Conservation (phyloP, 176 grass and related monocot genomes). For the bread wheat (Triticum aestivum) region IWGSC_CS_RefSeq_v2.1 NC_057805.1:387295077-387295576, state of each 20-base stretch:
- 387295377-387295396: constrained; percentile 16
- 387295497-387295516: constrained; percentile 67
- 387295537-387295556: constrained; percentile 54
- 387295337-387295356: not conserved
- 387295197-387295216: not conserved
- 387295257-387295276: not conserved
- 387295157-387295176: not conserved
- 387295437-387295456: not conserved
- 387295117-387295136: not conserved
- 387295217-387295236: not conserved
- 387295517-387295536: constrained; percentile 58
- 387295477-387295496: constrained; percentile 44
- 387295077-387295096: not conserved
- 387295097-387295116: not conserved
- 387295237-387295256: not conserved
- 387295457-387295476: constrained; percentile 15
- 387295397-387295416: not conserved
- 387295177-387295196: not conserved
- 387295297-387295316: not conserved
- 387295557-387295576: not conserved
- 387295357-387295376: not conserved
- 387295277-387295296: not conserved
- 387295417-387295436: constrained; percentile 15
- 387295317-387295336: not conserved
- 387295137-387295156: not conserved